Conservation (phyloP, 768 basidiomycete genomes). For the Suillus weaverae region DNA sequence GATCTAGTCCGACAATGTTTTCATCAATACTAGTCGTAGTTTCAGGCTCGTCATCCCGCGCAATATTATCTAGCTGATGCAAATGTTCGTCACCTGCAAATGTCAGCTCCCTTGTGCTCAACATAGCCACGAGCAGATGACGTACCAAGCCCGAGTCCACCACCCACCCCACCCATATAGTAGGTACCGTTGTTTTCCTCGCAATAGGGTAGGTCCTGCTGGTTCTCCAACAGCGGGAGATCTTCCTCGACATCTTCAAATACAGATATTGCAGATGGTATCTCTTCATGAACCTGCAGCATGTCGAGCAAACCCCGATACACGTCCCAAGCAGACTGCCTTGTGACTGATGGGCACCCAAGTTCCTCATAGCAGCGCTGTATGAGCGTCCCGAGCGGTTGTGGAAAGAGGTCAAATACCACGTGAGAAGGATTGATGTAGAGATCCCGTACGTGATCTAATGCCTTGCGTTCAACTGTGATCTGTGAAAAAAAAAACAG, state of each 20-base stretch:
- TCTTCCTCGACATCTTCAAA: background rate
- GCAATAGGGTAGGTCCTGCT: background rate
- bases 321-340: background rate
- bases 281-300: too few species aligned
- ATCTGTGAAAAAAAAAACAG: too few species aligned
- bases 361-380: constrained; percentile 20
- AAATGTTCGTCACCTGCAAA: background rate
- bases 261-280: constrained; percentile 23
- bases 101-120: too few species aligned
- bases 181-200: background rate
- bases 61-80: background rate
- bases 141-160: background rate
- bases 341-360: constrained; percentile 22
- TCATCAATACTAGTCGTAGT: background rate
- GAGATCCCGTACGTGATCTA: constrained; percentile 16
- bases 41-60: background rate
- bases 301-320: too few species aligned
- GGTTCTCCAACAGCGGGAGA: background rate
- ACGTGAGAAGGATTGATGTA: constrained; percentile 24
- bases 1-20: background rate
- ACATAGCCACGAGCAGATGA: too few species aligned
- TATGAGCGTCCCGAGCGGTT: constrained; percentile 21
- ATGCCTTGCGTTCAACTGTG: background rate
- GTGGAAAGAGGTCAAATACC: constrained; percentile 15
- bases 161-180: too few species aligned